Percentiles rank a stretch among this genome's conserved stretches.
Conservation (phyloP, 371 early-diverging fungal genomes). For the Mucor racemosus region DNA sequence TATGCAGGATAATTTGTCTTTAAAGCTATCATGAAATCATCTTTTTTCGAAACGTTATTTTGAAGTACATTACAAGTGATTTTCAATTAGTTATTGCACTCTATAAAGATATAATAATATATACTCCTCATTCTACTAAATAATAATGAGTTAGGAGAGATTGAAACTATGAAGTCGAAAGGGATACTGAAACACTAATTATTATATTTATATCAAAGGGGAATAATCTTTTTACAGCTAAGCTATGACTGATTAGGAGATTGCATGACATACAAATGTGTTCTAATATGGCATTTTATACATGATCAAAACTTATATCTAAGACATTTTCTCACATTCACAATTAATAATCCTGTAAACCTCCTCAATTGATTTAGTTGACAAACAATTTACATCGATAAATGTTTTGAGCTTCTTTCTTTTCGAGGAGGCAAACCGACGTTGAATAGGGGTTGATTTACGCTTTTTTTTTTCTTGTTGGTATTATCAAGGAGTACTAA, state of each 20-base stretch:
- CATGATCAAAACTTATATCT: too few species aligned
- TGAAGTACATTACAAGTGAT: not conserved
- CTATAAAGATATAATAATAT: not conserved
- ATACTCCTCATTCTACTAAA: not conserved
- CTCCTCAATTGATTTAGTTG: not conserved
- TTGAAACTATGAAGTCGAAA: not conserved
- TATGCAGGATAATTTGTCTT: not conserved
- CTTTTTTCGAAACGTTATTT: not conserved
- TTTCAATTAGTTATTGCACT: not conserved
- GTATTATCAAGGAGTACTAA: too few species aligned
- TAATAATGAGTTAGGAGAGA: not conserved
- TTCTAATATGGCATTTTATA: too few species aligned
- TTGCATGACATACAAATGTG: too few species aligned
- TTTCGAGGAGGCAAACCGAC: not conserved
- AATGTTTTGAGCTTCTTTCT: not conserved
- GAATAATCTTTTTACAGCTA: not conserved
- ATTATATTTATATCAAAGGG: not conserved
- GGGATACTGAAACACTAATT: constrained; percentile 4
- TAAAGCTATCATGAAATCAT: not conserved
- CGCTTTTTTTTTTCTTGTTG: too few species aligned
- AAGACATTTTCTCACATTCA: too few species aligned
- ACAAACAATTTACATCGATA: not conserved
- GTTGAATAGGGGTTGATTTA: not conserved
- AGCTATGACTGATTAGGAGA: too few species aligned
- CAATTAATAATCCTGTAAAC: too few species aligned